phyloP scores from a whole-genome alignment of 2,329 filamentous ascomycete species.

The Claviceps purpurea region DNA sequence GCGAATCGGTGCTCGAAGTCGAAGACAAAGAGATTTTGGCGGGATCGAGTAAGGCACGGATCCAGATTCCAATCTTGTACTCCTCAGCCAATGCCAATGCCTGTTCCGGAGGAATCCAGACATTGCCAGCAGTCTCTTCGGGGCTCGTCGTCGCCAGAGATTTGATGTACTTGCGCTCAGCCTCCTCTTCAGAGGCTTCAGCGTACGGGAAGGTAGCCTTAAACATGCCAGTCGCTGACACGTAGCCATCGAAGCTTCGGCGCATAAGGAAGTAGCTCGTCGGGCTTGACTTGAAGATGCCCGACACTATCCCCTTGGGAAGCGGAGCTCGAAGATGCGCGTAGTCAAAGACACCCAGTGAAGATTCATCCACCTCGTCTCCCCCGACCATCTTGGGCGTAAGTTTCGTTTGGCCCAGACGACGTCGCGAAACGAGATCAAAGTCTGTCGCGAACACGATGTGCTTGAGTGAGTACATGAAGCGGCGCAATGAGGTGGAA shows the following conservation, averaged over 20 bases:
- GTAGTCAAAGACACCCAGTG: conserved; percentile 83
- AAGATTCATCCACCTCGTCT: conserved; percentile 59
- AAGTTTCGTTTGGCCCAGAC: conserved; percentile 85
- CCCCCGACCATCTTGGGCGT: conserved; percentile 66
- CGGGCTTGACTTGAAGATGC: conserved; percentile 81
- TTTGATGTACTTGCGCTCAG: conserved; percentile 76
- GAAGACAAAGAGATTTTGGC: conserved; percentile 53
- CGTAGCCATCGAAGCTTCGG: conserved; percentile 70
- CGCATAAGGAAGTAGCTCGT: conserved; percentile 96
- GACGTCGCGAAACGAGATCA: conserved; percentile 69
- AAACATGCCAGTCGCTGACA: conserved; percentile 85
- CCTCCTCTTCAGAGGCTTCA: conserved; percentile 56
- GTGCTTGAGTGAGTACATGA: background rate
- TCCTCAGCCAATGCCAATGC: conserved; percentile 75
- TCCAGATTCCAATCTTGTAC: conserved; percentile 77
- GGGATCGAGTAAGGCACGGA: conserved; percentile 84
- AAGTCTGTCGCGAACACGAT: conserved; percentile 33
- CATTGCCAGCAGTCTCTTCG: conserved; percentile 90
- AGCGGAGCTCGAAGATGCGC: conserved; percentile 86
- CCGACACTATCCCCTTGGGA: conserved; percentile 80
- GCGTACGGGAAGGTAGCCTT: conserved; percentile 79
- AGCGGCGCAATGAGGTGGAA: background rate
- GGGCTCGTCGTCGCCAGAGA: conserved; percentile 64
- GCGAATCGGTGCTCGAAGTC: conserved; percentile 47
- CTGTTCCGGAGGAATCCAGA: conserved; percentile 81